Conservation (phyloP, 148 eudicot genomes). For the Vaccinium myrtillus region DNA sequence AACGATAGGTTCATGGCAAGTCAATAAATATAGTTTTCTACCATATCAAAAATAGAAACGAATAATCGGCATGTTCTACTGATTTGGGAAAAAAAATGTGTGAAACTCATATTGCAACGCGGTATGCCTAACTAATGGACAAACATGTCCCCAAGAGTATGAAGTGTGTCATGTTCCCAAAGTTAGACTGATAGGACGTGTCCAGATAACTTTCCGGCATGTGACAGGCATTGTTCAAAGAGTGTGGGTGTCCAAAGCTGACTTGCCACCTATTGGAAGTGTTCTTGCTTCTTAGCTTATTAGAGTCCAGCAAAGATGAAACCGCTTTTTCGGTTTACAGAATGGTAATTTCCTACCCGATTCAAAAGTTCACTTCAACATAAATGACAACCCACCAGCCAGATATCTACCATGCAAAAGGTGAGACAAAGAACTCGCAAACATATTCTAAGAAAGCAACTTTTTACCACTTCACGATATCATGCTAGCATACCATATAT, state of each 20-base stretch:
- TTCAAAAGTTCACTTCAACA: background rate
- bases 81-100: background rate
- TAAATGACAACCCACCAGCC: background rate
- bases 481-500: background rate
- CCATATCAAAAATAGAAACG: background rate
- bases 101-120: background rate
- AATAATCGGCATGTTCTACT: background rate
- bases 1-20: background rate
- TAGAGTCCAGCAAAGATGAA: background rate
- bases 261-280: background rate
- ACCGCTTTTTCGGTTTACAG: background rate
- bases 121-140: background rate
- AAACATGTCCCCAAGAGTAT: background rate
- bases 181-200: background rate
- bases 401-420: background rate
- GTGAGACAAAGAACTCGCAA: background rate
- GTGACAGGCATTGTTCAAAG: background rate
- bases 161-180: background rate
- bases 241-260: background rate
- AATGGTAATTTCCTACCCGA: background rate
- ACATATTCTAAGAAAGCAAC: background rate
- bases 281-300: background rate
- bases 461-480: background rate
- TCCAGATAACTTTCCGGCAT: background rate
- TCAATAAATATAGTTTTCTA: background rate